Evolutionary conservation across 2,329 filamentous ascomycete genomes (phyloP), one percentile per base, ranked within the genome.

Genomic region (Penicillium sclerotigenum): DNA sequence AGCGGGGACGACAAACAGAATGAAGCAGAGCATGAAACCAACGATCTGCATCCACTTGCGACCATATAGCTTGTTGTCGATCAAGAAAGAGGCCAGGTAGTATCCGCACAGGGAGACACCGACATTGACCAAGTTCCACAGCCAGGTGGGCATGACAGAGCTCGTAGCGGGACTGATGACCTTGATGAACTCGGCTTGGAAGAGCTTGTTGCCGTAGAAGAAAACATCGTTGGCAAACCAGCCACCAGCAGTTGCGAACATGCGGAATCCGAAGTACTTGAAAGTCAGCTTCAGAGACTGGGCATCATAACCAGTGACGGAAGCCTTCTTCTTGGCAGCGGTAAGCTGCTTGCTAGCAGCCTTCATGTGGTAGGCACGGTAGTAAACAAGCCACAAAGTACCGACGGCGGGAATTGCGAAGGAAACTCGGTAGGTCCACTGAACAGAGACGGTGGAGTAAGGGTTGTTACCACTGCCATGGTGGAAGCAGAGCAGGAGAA

Each of bases 161-260:
- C 80, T 76, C 61, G 85, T 83, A 62, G 82, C 76, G 51, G 85
- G 81, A 52, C 87, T 89, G 64, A 97, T 87, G 70, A 94, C 88
- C 31, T 79, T 80, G 77, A 97, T 96, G 78, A 97, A 97, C 71
- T 93, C 84, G 60, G 83, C 84, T 78, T 96, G 92, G 83, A 97
- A 97, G 52, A 97, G 87, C 83, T 96, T 97, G 87, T 96, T 97
- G 66, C 93, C 93, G 79, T 97, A 97, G 81, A 97, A 97, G 83
- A 97, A 97, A 64, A 97, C 88, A 70, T 97, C 93, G 75, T 97
- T 97, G 79, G 87, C 90, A 76, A 93, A 97, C 93, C 93, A 97
- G 34, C 87, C 84, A 54, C 89, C 89, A 11, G 92, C 87, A 20
- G 93, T 97, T 47, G 93, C 93, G 20, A 96, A 70, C 24, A 97